Evolutionary conservation across 1,139 yeast species (phyloP).

Genomic region (Hyphopichia wangnamkhiaoensis): DNA sequence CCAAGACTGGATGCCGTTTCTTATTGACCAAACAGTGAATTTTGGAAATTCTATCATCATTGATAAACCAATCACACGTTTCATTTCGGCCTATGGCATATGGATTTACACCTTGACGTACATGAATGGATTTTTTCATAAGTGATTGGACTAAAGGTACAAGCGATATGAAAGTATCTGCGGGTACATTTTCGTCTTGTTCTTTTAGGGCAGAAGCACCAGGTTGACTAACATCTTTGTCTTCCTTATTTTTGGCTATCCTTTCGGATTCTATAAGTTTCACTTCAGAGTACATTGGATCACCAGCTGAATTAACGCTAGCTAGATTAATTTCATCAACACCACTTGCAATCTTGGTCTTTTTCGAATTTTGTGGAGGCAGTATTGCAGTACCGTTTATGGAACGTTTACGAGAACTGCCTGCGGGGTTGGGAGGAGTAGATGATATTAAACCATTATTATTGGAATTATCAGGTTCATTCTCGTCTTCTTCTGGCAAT

Average conservation of each 20-base stretch:
- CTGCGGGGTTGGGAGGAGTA: background rate
- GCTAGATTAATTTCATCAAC: background rate
- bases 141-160: constrained; percentile 33
- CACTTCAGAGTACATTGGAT: constrained; percentile 1
- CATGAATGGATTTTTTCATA: constrained; percentile 44
- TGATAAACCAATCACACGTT: constrained; percentile 57
- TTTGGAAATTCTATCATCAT: constrained; percentile 79
- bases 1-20: constrained; percentile 57
- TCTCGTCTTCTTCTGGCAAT: constrained; percentile 5
- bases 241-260: background rate
- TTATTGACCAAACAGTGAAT: constrained; percentile 73
- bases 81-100: constrained; percentile 67
- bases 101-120: constrained; percentile 64
- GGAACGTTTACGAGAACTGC: background rate
- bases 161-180: constrained; percentile 31
- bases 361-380: background rate
- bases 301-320: background rate
- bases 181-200: constrained; percentile 15
- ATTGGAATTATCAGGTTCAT: background rate
- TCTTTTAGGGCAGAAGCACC: constrained; percentile 10
- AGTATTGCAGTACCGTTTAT: background rate
- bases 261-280: background rate
- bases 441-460: background rate
- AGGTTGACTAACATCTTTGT: background rate
- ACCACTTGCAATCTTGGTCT: background rate